These are phyloP conservation scores for Monilinia fructicola DNA, from an alignment of 2,329 filamentous ascomycete species.

Conservation along the genomic window DNA sequence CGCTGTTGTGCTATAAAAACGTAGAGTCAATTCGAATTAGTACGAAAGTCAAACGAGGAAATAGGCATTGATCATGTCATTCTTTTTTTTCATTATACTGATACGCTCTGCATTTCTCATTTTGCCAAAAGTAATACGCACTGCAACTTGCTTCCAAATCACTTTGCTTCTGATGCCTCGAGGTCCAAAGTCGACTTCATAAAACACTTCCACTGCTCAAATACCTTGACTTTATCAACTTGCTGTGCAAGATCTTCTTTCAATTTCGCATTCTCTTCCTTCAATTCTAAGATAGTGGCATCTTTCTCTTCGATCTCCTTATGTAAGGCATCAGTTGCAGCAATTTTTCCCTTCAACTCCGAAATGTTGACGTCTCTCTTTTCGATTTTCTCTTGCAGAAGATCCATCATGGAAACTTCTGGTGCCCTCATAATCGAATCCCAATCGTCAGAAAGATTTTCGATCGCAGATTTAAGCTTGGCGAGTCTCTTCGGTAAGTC, in stretches of 20 bases:
- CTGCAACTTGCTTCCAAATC: neutral
- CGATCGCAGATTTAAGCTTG: neutral
- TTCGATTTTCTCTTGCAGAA: neutral
- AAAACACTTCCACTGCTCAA: neutral
- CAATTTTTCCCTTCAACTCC: neutral
- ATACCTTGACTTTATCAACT: neutral
- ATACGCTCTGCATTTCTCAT: neutral
- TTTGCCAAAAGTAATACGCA: too few species aligned
- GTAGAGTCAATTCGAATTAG: neutral
- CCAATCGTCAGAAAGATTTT: neutral
- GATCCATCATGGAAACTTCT: neutral
- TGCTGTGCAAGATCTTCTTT: neutral
- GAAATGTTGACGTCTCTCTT: neutral
- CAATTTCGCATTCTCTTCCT: neutral
- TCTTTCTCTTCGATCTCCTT: neutral
- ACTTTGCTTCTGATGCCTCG: neutral
- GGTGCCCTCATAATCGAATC: neutral
- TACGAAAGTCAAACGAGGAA: neutral
- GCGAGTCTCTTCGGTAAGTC: neutral
- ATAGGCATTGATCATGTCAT: neutral
- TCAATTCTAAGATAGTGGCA: neutral
- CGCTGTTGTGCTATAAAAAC: neutral
- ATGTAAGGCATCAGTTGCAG: too few species aligned
- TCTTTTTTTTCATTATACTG: neutral
- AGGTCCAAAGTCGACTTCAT: neutral